phyloP scores from a whole-genome alignment of 352 stramenopile species.

The Phytophthora megakarya region DNA sequence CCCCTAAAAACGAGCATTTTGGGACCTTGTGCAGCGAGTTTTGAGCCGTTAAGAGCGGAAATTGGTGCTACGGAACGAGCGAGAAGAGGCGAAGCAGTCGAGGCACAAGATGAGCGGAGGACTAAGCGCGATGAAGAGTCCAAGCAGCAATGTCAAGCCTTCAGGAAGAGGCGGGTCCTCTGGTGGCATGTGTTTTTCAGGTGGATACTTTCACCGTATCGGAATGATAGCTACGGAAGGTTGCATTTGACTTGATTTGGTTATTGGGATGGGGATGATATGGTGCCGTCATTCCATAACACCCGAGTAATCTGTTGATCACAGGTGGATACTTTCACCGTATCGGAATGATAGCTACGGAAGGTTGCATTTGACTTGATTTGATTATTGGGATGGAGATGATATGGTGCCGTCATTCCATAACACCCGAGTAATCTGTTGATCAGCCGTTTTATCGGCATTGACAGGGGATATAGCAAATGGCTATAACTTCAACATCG shows the following conservation, averaged over 20 bases:
- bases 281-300: background rate
- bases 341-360: slow-evolving; percentile 12
- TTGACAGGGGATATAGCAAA: slow-evolving; percentile 7
- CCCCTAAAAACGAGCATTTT: slow-evolving; percentile 23
- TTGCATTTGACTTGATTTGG: background rate
- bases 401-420: slow-evolving; percentile 14
- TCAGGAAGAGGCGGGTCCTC: slow-evolving; percentile 20
- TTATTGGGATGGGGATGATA: slow-evolving; percentile 11
- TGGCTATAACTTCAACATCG: slow-evolving; percentile 14
- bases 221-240: background rate
- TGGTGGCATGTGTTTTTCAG: slow-evolving; percentile 23
- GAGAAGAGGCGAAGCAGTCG: slow-evolving; percentile 25
- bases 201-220: slow-evolving; percentile 24
- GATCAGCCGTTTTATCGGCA: slow-evolving; percentile 1
- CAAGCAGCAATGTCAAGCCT: slow-evolving; percentile 26
- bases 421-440: background rate
- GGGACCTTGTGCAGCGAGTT: background rate
- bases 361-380: background rate
- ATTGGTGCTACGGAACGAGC: background rate
- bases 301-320: background rate
- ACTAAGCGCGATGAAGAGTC: slow-evolving; percentile 35
- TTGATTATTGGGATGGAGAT: background rate
- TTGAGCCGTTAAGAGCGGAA: slow-evolving; percentile 8
- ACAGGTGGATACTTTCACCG: slow-evolving; percentile 28
- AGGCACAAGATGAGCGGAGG: slow-evolving; percentile 29